Conservation (phyloP, 352 stramenopile species). For the Pythium myriotylum region DNA sequence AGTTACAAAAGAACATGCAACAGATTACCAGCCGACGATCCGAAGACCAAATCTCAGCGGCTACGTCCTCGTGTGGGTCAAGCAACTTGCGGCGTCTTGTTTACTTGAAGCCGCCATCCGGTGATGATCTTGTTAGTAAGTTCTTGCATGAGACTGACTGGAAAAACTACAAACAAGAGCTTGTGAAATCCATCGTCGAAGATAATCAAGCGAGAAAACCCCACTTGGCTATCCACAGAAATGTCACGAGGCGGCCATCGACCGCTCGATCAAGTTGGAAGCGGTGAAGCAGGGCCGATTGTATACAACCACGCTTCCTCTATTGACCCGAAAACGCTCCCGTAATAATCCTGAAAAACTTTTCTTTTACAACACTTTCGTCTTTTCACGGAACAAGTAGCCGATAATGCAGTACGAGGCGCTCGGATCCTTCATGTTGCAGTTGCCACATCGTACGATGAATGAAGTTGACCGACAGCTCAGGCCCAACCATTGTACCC, state of each 20-base stretch:
- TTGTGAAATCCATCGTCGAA: conserved; percentile 19
- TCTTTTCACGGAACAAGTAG: conserved; percentile 25
- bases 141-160: conserved; percentile 22
- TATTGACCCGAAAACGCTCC: conserved; percentile 9
- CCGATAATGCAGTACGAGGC: conserved; percentile 60
- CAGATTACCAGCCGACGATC: conserved; percentile 9
- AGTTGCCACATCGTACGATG: conserved; percentile 67
- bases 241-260: not conserved
- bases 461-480: conserved; percentile 70
- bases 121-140: conserved; percentile 18
- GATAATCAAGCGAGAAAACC: conserved; percentile 7
- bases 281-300: not conserved
- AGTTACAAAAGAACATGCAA: conserved; percentile 43
- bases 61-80: not conserved
- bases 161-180: conserved; percentile 22
- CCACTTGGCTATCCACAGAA: not conserved
- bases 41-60: not conserved
- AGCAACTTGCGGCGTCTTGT: conserved; percentile 14
- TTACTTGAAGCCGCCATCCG: conserved; percentile 19
- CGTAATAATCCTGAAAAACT: conserved; percentile 2
- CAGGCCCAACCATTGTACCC: conserved; percentile 54
- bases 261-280: conserved; percentile 3
- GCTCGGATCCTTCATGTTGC: conserved; percentile 40
- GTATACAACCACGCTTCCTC: conserved; percentile 5
- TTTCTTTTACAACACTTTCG: not conserved